Evolutionary conservation across 768 basidiomycete genomes (phyloP).

Genomic region (Suillus americanus): DNA sequence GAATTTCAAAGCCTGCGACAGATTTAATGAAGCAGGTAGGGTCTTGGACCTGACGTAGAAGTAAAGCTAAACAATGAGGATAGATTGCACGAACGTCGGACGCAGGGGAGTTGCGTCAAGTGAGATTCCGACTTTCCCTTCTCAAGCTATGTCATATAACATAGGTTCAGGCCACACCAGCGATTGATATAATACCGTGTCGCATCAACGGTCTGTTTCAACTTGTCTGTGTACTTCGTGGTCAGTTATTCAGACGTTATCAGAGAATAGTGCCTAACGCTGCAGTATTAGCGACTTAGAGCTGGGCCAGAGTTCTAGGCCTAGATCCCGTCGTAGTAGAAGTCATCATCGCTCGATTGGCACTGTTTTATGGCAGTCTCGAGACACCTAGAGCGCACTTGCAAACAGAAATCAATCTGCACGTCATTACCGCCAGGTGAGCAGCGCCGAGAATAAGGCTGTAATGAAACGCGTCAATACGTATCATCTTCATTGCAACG

Average conservation of each 20-base stretch:
- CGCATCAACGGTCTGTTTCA: conserved; percentile 14
- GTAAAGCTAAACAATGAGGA: neutral
- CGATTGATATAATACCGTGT: conserved; percentile 19
- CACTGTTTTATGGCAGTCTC: conserved; percentile 4
- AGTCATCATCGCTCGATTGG: conserved; percentile 17
- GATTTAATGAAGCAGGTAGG: conserved; percentile 31
- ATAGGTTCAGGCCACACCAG: neutral
- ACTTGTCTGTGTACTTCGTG: conserved; percentile 14
- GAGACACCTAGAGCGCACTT: neutral
- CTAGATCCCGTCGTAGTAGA: conserved; percentile 19
- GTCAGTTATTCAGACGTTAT: neutral
- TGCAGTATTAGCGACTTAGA: conserved; percentile 17
- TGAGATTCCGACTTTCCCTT: neutral
- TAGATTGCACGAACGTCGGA: neutral
- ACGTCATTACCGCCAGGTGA: conserved; percentile 20
- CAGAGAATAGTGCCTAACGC: neutral
- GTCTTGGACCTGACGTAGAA: neutral
- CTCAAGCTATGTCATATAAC: neutral
- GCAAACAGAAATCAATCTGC: conserved; percentile 16
- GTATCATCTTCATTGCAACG: neutral
- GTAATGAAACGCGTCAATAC: conserved; percentile 4
- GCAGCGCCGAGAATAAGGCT: conserved; percentile 20
- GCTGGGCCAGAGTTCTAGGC: conserved; percentile 18
- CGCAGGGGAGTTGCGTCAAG: neutral
- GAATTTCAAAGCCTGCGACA: conserved; percentile 26